phyloP scores from a whole-genome alignment of 176 grass and related monocot species.

The Cocos nucifera region DNA sequence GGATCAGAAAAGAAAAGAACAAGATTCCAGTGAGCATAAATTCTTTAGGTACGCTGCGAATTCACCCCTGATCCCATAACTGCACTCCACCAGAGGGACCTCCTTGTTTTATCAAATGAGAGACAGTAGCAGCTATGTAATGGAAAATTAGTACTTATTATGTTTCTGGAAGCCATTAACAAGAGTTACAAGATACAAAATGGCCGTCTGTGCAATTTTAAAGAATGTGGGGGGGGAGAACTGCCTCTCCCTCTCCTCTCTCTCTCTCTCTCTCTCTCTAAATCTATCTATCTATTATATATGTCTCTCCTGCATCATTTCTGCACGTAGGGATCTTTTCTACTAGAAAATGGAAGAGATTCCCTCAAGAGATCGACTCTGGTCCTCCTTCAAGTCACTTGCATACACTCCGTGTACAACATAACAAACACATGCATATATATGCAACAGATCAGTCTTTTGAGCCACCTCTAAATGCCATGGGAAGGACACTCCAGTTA shows the following conservation, averaged over 20 bases:
- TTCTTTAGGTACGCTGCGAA: too few relatives aligned
- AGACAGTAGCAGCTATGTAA: background rate
- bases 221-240: conserved; percentile 4
- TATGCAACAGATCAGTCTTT: background rate
- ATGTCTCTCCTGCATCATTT: too few relatives aligned
- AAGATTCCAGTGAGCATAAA: too few relatives aligned
- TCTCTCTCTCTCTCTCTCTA: background rate
- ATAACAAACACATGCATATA: background rate
- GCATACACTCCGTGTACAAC: too few relatives aligned
- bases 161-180: background rate
- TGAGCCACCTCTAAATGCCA: background rate
- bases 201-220: background rate
- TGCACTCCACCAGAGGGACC: too few relatives aligned
- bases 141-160: background rate
- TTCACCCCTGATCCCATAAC: too few relatives aligned
- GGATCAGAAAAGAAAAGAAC: too few relatives aligned
- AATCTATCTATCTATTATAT: background rate
- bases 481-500: background rate
- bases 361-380: background rate
- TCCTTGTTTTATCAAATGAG: too few relatives aligned
- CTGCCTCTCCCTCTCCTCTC: background rate
- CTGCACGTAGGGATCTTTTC: background rate
- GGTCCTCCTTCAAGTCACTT: too few relatives aligned
- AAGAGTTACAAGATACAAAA: background rate
- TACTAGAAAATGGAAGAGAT: background rate